Evolutionary conservation across 139 green algal species (phyloP), one percentile per base, ranked within the genome.

Genomic region (Chlamydomonas sphaeroides): DNA sequence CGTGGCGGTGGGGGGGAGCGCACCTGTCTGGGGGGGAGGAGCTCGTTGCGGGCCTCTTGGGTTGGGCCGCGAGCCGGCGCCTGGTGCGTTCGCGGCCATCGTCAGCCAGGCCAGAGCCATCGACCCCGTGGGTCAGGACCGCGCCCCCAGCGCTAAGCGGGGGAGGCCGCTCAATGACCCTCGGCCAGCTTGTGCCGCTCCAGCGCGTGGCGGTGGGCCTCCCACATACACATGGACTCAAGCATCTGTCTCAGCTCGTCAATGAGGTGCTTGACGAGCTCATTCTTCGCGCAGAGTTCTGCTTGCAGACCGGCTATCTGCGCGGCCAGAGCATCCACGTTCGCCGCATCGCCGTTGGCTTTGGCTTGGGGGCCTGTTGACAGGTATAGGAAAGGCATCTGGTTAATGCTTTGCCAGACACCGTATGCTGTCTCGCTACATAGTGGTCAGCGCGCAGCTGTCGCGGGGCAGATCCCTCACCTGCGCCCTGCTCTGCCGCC

Each of bases 171-270:
- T 75, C 41, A 69, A 25, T 79, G 56, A 5, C 72, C 72, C n/a
- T 79, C 72, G 23, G 72, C 72, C 11, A 68, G 21, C 30, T 63
- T 61, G 30, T 65, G 36, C 30, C 32, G 41, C 26, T 74, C 76
- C 5, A 83, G 45, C 45, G 62, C 39, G 45, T 73, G 45, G 28
- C 48, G 62, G 32, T 74, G 48, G 26, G 62, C 36, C 76, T 89
- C 85, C 85, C 85, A 90, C 81, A 90, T 83, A 56, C 49, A 79
- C 33, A 90, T 82, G 1, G 80, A 78, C 45, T 90, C 86, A 51
- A 87, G 61, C 63, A 87, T 62, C 63, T 86, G 80, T 39, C 86
- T 63, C 36, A 90, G 62, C 63, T 79, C 69, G 62, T 90, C 86
- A n/a, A 90, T 85, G 11, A 85, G 75, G 38, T 72, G 56, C 63